Percentiles rank a stretch among this genome's conserved stretches.
phyloP scores from a whole-genome alignment of 202 grass and related monocot genomes.

The Panicum virgatum region DNA sequence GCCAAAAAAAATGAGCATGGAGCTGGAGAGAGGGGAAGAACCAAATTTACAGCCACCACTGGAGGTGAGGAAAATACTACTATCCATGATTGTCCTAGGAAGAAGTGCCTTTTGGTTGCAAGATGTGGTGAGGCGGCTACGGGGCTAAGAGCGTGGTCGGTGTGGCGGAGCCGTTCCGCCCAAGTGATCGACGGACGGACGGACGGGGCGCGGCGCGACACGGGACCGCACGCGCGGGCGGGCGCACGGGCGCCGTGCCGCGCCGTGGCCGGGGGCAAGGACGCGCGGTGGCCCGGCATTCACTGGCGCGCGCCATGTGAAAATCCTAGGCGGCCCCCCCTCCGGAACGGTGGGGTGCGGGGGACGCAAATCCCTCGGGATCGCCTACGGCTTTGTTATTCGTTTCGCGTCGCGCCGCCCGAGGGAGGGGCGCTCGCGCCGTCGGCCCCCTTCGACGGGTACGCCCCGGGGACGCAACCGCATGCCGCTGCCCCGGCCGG shows the following conservation, averaged over 20 bases:
- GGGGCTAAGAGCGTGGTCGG: slow-evolving; percentile 29
- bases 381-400: slow-evolving; percentile 45
- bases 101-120: slow-evolving; percentile 11
- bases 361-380: slow-evolving; percentile 63
- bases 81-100: background rate
- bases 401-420: slow-evolving; percentile 16
- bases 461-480: slow-evolving; percentile 38
- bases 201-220: background rate
- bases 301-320: slow-evolving; percentile 34
- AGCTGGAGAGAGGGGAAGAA: background rate
- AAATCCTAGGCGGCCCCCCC: background rate
- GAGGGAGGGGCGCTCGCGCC: slow-evolving; percentile 12
- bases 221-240: background rate
- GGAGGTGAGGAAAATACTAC: background rate
- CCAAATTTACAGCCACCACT: background rate
- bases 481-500: background rate
- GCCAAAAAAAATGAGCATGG: background rate
- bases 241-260: background rate
- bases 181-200: slow-evolving; percentile 37
- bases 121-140: slow-evolving; percentile 28
- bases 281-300: slow-evolving; percentile 9
- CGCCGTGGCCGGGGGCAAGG: slow-evolving; percentile 26
- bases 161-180: slow-evolving; percentile 32
- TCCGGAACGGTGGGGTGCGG: slow-evolving; percentile 28
- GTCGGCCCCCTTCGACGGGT: slow-evolving; percentile 26